A percentile compares a stretch with the other conserved stretches of the same genome.
These are phyloP conservation scores for Cercospora sojina DNA, from an alignment of 2,329 filamentous ascomycete species.

Conservation along the genomic window DNA sequence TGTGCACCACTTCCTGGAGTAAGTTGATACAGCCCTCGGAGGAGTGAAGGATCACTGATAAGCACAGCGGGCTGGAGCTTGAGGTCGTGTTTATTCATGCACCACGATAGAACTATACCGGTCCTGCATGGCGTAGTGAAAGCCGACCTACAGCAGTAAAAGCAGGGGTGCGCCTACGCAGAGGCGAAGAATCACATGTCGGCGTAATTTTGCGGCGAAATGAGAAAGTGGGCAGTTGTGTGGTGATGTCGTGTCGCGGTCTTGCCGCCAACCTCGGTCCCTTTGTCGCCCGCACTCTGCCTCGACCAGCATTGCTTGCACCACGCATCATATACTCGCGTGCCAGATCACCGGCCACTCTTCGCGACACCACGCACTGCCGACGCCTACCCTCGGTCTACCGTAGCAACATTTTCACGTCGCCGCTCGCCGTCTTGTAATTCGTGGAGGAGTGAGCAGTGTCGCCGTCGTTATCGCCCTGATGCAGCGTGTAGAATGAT, in stretches of 20 bases:
- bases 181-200: conserved; percentile 2
- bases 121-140: background rate
- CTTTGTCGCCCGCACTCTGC: conserved; percentile 3
- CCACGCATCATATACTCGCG: conserved; percentile 7
- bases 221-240: conserved; percentile 4
- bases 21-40: background rate
- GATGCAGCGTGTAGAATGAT: conserved; percentile 51
- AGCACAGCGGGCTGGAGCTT: background rate
- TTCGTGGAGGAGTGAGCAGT: background rate
- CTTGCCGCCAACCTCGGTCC: conserved; percentile 8
- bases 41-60: background rate
- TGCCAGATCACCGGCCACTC: conserved; percentile 7
- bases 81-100: background rate
- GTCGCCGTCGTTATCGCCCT: conserved; percentile 5
- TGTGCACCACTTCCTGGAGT: background rate
- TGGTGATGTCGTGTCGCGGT: conserved; percentile 2
- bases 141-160: background rate
- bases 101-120: background rate
- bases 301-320: conserved; percentile 10
- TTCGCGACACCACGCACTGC: background rate
- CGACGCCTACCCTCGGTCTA: background rate
- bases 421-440: background rate
- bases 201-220: background rate
- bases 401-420: background rate
- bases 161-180: background rate